Evolutionary conservation across 306 rosid genomes (phyloP).

Genomic region (Canavalia ensiformis): DNA sequence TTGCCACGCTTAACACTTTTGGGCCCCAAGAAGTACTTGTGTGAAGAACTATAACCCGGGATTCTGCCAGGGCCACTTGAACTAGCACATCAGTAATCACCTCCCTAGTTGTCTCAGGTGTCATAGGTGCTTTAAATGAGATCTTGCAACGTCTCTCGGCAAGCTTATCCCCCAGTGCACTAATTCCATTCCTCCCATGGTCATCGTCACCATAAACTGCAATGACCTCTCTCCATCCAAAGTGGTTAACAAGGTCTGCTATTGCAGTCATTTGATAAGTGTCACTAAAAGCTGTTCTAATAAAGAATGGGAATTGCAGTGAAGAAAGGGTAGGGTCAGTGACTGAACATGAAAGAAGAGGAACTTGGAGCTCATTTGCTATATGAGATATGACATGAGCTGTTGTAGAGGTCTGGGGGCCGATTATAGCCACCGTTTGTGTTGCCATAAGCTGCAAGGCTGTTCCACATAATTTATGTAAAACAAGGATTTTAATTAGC

Average conservation of each 20-base stretch:
- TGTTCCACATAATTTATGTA: slow-evolving; percentile 52
- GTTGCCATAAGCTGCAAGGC: slow-evolving; percentile 88
- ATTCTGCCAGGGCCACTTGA: slow-evolving; percentile 79
- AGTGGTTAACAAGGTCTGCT: slow-evolving; percentile 76
- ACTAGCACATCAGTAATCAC: slow-evolving; percentile 79
- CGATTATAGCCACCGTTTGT: slow-evolving; percentile 89
- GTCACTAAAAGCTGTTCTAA: slow-evolving; percentile 78
- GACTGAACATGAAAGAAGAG: slow-evolving; percentile 81
- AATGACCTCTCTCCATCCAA: slow-evolving; percentile 86
- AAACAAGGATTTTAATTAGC: slow-evolving; percentile 44
- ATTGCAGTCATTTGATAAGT: slow-evolving; percentile 89
- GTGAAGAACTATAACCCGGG: slow-evolving; percentile 84
- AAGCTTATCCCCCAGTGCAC: slow-evolving; percentile 79
- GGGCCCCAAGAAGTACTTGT: slow-evolving; percentile 66
- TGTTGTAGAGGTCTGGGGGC: slow-evolving; percentile 84
- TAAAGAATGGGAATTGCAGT: slow-evolving; percentile 89
- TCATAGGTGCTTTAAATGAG: slow-evolving; percentile 83
- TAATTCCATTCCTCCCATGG: slow-evolving; percentile 88
- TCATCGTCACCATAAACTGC: slow-evolving; percentile 91
- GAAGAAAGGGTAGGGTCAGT: slow-evolving; percentile 92
- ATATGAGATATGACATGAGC: slow-evolving; percentile 93
- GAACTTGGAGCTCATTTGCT: slow-evolving; percentile 91
- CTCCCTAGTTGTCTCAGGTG: slow-evolving; percentile 57
- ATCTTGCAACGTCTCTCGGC: slow-evolving; percentile 87
- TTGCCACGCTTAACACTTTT: slow-evolving; percentile 71